Conservation (phyloP, 345 rosid species). For the Orychophragmus violaceus region DNA sequence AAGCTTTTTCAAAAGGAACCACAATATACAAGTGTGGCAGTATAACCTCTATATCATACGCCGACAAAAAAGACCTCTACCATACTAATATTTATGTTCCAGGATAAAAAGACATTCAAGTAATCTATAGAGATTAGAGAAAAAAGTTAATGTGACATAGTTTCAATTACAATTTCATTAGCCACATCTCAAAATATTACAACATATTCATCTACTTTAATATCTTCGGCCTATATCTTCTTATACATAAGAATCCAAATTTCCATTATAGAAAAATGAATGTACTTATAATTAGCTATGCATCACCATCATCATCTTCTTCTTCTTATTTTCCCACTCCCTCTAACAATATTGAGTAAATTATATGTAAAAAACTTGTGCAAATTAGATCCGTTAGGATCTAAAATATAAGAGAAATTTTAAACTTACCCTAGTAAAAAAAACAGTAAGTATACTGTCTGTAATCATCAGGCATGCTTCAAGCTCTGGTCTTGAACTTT, state of each 20-base stretch:
- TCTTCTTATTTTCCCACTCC: constrained; percentile 23
- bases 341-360: constrained; percentile 22
- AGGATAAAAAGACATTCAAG: neutral
- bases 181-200: constrained; percentile 27
- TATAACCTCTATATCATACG: neutral
- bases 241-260: constrained; percentile 25
- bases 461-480: constrained; percentile 24
- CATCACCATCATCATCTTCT: constrained; percentile 27
- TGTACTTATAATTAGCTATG: constrained; percentile 29
- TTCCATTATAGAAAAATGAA: constrained; percentile 10
- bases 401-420: constrained; percentile 13
- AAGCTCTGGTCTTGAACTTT: constrained; percentile 75
- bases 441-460: constrained; percentile 8
- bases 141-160: neutral
- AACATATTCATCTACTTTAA: constrained; percentile 25
- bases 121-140: neutral
- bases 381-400: constrained; percentile 19
- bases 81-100: neutral
- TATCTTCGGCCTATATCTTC: constrained; percentile 11
- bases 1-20: neutral
- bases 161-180: constrained; percentile 21
- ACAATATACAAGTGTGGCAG: neutral
- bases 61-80: no score
- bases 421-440: constrained; percentile 22
- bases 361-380: constrained; percentile 14